Conservation (phyloP, 495 filamentous ascomycete genomes). For the Penicillium cosmopolitanum region DNA sequence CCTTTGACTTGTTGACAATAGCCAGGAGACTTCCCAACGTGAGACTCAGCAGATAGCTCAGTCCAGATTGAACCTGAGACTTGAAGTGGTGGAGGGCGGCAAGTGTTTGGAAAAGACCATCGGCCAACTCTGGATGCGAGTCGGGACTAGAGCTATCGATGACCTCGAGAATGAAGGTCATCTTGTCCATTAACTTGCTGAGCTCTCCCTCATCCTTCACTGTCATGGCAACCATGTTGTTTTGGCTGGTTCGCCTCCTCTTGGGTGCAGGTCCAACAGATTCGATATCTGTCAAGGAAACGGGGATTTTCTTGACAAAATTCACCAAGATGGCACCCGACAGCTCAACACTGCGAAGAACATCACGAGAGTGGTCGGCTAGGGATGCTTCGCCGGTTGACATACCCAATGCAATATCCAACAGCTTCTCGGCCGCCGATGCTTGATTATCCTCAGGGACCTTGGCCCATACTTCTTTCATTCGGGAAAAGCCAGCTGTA, state of each 20-base stretch:
- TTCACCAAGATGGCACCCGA: constrained; percentile 68
- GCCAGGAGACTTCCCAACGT: constrained; percentile 74
- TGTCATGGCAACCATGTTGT: constrained; percentile 53
- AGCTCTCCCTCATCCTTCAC: constrained; percentile 56
- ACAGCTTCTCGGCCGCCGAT: constrained; percentile 60
- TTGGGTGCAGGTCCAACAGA: constrained; percentile 70
- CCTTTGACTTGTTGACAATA: constrained; percentile 76
- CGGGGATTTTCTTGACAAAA: constrained; percentile 71
- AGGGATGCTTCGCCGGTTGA: constrained; percentile 32
- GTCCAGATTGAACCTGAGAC: constrained; percentile 68
- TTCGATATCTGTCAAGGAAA: constrained; percentile 61
- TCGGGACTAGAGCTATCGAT: constrained; percentile 76
- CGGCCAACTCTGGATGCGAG: constrained; percentile 71
- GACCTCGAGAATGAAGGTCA: constrained; percentile 87
- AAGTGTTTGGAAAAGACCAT: constrained; percentile 77
- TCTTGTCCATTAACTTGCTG: constrained; percentile 64
- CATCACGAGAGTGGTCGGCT: constrained; percentile 62
- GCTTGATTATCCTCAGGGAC: constrained; percentile 67
- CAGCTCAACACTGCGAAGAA: constrained; percentile 68
- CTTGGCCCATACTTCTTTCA: constrained; percentile 70
- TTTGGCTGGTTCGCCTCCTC: constrained; percentile 72
- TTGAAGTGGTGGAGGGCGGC: constrained; percentile 83
- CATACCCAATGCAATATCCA: constrained; percentile 52
- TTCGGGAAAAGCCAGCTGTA: constrained; percentile 62
- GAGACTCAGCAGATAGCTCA: constrained; percentile 84